These are phyloP conservation scores for Paramecium biaurelia DNA, from an alignment of 73 alveolate genomes.

Conservation along the genomic window DNA sequence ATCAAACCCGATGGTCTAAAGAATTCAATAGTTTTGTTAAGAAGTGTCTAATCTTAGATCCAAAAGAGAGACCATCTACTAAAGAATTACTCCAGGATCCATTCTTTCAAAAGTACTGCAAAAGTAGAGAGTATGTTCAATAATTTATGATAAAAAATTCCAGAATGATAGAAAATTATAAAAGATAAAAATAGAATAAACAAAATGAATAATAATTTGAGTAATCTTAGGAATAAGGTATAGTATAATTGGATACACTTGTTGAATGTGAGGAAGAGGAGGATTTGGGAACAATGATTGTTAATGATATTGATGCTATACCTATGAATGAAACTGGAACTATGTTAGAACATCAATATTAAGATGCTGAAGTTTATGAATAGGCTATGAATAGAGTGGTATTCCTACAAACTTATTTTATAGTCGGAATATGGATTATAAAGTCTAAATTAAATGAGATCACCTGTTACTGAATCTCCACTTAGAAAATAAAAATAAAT, in stretches of 20 bases:
- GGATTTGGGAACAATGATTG: slow-evolving; percentile 38
- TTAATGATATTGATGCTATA: slow-evolving; percentile 9
- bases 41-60: slow-evolving; percentile 90
- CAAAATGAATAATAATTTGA: not conserved
- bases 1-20: slow-evolving; percentile 87
- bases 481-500: not conserved
- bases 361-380: slow-evolving; percentile 20
- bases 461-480: not conserved
- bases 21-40: slow-evolving; percentile 93
- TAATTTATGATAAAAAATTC: slow-evolving; percentile 1
- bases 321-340: slow-evolving; percentile 65
- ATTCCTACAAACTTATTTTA: not conserved
- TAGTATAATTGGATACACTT: slow-evolving; percentile 14
- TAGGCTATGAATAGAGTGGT: slow-evolving; percentile 44
- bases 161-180: not conserved
- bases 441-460: not conserved
- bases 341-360: slow-evolving; percentile 57
- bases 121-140: slow-evolving; percentile 35
- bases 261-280: slow-evolving; percentile 59
- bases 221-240: not conserved
- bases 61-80: slow-evolving; percentile 94
- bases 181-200: slow-evolving; percentile 33
- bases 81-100: slow-evolving; percentile 91
- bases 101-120: slow-evolving; percentile 64
- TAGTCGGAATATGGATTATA: slow-evolving; percentile 23